phyloP scores from a whole-genome alignment of 2,329 filamentous ascomycete genomes.

The Periglandula ipomoeae region DNA sequence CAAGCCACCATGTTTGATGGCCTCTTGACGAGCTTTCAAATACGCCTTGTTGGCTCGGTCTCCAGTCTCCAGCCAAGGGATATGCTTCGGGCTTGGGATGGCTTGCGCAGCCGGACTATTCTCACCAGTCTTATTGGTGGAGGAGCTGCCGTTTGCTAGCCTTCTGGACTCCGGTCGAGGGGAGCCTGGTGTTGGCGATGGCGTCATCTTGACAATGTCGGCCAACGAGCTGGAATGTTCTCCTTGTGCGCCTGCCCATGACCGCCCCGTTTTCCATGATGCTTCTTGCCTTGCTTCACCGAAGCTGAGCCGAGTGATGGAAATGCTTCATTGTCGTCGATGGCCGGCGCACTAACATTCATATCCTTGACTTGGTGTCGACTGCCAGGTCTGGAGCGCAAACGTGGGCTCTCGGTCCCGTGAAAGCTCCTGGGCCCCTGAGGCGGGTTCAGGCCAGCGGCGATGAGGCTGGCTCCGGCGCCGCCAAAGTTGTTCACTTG shows the following conservation, averaged over 20 bases:
- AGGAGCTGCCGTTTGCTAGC: constrained; percentile 1
- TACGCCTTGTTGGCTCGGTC: constrained; percentile 87
- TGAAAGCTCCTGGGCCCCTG: constrained; percentile 60
- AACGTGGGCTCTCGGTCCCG: constrained; percentile 52
- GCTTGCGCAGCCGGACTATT: constrained; percentile 74
- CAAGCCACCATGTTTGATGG: constrained; percentile 92
- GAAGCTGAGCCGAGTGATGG: constrained; percentile 74
- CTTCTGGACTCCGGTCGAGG: constrained; percentile 48
- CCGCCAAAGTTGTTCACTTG: constrained; percentile 44
- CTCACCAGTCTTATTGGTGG: constrained; percentile 44
- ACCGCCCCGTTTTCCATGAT: constrained; percentile 82
- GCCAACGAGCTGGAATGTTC: constrained; percentile 66
- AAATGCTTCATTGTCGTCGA: constrained; percentile 94
- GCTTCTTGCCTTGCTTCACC: constrained; percentile 74
- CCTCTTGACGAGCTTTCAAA: constrained; percentile 87
- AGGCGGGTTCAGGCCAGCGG: constrained; percentile 52
- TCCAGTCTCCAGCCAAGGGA: constrained; percentile 94
- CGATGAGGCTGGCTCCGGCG: constrained; percentile 37
- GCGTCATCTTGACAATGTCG: constrained; percentile 92
- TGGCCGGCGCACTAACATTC: constrained; percentile 60
- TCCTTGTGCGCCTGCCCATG: constrained; percentile 66
- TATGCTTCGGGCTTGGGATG: constrained; percentile 80
- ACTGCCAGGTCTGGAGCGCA: constrained; percentile 76
- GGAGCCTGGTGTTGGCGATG: constrained; percentile 61
- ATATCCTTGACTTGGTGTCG: constrained; percentile 55